phyloP scores from a whole-genome alignment of 805 yeast genomes.

The Ogataea allantospora region DNA sequence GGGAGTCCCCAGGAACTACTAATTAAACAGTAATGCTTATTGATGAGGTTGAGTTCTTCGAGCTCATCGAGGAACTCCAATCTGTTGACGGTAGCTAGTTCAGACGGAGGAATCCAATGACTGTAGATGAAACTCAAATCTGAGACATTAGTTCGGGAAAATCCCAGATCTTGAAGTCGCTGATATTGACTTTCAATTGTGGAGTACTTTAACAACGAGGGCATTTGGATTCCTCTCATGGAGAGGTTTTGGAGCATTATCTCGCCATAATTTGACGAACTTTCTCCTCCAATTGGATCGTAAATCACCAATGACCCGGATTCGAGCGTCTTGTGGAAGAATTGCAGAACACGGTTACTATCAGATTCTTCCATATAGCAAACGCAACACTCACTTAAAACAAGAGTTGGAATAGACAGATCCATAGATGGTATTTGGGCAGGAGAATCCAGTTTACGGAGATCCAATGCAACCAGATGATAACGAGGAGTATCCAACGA shows the following conservation, averaged over 20 bases:
- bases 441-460: conserved; percentile 37
- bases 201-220: conserved; percentile 53
- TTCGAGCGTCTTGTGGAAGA: conserved; percentile 36
- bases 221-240: conserved; percentile 59
- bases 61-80: conserved; percentile 73
- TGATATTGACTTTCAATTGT: conserved; percentile 40
- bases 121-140: conserved; percentile 43
- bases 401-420: conserved; percentile 49
- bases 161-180: conserved; percentile 36
- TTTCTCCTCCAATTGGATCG: conserved; percentile 62
- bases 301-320: conserved; percentile 45
- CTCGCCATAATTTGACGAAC: conserved; percentile 55
- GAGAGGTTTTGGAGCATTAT: conserved; percentile 66
- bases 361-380: conserved; percentile 61
- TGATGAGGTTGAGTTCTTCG: conserved; percentile 64
- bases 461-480: conserved; percentile 54
- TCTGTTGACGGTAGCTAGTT: conserved; percentile 42
- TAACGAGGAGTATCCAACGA: conserved; percentile 43
- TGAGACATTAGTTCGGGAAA: conserved; percentile 35
- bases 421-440: conserved; percentile 20
- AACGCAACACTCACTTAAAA: conserved; percentile 73
- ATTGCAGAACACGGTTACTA: conserved; percentile 43
- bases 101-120: conserved; percentile 45
- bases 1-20: conserved; percentile 27
- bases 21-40: conserved; percentile 57